phyloP scores from a whole-genome alignment of 257 asterid species.

The Solanum virginianum region DNA sequence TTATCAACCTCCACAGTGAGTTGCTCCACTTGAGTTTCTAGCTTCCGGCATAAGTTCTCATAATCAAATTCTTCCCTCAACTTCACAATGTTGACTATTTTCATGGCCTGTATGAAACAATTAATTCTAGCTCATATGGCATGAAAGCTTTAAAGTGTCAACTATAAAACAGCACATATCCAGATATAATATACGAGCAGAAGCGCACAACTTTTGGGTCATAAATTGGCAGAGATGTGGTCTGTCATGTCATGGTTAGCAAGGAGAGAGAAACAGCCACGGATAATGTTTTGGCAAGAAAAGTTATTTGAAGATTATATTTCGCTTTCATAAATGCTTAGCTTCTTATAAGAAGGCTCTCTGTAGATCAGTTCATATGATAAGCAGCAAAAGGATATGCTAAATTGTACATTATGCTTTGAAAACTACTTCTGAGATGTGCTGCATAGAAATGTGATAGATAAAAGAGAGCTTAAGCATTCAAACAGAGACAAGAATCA shows the following conservation, averaged over 20 bases:
- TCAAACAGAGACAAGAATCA: neutral
- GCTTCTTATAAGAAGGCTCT: neutral
- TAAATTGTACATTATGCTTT: neutral
- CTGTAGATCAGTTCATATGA: neutral
- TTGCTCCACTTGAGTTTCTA: slow-evolving; percentile 69
- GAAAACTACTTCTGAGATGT: neutral
- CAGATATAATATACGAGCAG: neutral
- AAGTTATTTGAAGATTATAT: neutral
- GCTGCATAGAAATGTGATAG: neutral
- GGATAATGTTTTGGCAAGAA: neutral
- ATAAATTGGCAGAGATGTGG: neutral
- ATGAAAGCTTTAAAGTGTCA: neutral
- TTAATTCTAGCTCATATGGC: neutral
- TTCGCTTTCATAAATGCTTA: neutral
- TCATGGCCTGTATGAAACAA: slow-evolving; percentile 72
- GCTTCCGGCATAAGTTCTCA: slow-evolving; percentile 74
- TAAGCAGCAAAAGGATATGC: neutral
- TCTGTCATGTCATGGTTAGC: neutral
- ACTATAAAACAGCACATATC: neutral
- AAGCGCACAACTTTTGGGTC: neutral
- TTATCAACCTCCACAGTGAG: slow-evolving; percentile 68
- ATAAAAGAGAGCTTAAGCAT: neutral
- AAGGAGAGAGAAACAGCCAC: neutral
- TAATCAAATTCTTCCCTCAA: slow-evolving; percentile 90
- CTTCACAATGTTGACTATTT: slow-evolving; percentile 64